Conservation (phyloP, 306 rosid species). For the Potentilla sterilis region DNA sequence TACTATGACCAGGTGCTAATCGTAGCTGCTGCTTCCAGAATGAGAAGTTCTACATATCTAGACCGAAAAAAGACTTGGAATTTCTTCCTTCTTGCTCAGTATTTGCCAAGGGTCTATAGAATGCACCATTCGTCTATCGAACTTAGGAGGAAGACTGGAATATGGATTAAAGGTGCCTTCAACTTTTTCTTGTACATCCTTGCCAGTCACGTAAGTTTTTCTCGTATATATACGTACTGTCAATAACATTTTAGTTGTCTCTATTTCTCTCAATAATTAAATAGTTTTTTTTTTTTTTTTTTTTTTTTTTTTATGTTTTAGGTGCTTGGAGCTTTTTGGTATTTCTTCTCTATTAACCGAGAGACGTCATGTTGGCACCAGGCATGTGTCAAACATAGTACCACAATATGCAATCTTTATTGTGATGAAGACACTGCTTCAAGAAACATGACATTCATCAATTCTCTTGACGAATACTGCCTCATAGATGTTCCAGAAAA, state of each 20-base stretch:
- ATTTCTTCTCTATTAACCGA: no score
- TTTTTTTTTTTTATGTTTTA: background rate
- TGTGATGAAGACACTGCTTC: background rate
- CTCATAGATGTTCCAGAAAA: constrained; percentile 6
- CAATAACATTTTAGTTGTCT: no score
- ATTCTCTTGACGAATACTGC: constrained; percentile 10
- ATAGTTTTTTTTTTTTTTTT: background rate
- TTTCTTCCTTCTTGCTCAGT: constrained; percentile 29
- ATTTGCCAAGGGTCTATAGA: constrained; percentile 25
- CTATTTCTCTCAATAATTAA: background rate
- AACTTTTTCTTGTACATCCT: constrained; percentile 28
- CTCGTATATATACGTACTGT: background rate
- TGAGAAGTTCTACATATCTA: constrained; percentile 20
- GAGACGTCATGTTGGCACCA: background rate
- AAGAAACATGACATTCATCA: background rate
- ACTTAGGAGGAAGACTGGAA: constrained; percentile 18
- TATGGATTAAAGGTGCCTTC: constrained; percentile 27
- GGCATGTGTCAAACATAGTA: constrained; percentile 9
- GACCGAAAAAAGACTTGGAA: constrained; percentile 16
- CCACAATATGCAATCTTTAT: background rate
- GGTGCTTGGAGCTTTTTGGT: constrained; percentile 24
- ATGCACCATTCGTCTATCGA: constrained; percentile 15
- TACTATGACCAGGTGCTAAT: constrained; percentile 15
- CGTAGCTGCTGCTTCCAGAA: constrained; percentile 5
- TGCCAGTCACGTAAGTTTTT: constrained; percentile 33